These are phyloP conservation scores for Leccinum variicolor DNA, from an alignment of 768 basidiomycete species.

Conservation along the genomic window DNA sequence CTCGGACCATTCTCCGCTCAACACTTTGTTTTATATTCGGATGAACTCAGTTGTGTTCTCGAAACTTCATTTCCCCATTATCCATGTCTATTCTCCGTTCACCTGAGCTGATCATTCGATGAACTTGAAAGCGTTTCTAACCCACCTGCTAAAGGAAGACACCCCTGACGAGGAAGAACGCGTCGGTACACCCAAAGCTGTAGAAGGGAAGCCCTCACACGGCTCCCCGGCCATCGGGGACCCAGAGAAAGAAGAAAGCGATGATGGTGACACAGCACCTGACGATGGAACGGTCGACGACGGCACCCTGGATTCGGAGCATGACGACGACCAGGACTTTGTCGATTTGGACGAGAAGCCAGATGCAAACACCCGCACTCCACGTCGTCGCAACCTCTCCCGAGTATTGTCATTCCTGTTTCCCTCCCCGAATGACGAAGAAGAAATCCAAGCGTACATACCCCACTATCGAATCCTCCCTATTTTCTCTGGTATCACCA, in stretches of 20 bases:
- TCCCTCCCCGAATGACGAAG: slow-evolving; percentile 22
- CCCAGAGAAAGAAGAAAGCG: neutral
- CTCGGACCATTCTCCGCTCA: neutral
- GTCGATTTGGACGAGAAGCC: slow-evolving; percentile 1
- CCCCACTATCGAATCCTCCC: slow-evolving; percentile 64
- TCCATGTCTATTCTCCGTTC: slow-evolving; percentile 4
- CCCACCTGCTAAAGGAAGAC: slow-evolving; percentile 3
- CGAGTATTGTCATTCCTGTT: slow-evolving; percentile 6
- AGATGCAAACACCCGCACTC: neutral
- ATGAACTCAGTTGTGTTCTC: neutral
- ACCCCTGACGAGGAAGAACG: slow-evolving; percentile 19
- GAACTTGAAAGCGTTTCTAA: slow-evolving; percentile 12
- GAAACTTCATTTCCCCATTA: neutral
- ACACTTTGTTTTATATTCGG: neutral
- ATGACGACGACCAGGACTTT: slow-evolving; percentile 11
- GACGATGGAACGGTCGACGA: neutral
- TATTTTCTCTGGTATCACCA: slow-evolving; percentile 62
- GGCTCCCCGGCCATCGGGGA: neutral
- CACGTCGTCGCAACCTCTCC: slow-evolving; percentile 2
- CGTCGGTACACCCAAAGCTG: neutral
- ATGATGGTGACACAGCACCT: neutral
- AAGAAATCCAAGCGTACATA: slow-evolving; percentile 33
- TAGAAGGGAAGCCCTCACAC: neutral
- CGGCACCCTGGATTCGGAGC: slow-evolving; percentile 4
- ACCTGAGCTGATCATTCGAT: slow-evolving; percentile 2